phyloP scores from a whole-genome alignment of 805 yeast species.

The Saturnispora gosingensis region DNA sequence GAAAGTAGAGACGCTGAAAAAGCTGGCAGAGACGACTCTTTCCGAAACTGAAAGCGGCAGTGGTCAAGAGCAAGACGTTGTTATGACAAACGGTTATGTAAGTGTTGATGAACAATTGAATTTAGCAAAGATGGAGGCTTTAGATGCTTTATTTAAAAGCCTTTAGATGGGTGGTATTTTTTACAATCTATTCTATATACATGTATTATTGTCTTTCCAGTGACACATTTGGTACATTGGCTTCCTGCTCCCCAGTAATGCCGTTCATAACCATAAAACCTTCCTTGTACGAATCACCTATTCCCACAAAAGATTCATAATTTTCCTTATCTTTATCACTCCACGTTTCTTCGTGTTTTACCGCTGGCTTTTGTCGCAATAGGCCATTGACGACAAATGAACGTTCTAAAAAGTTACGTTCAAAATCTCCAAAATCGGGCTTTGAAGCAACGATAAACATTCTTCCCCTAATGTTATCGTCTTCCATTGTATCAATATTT shows the following conservation, averaged over 20 bases:
- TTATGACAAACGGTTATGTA: background rate
- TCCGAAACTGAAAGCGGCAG: background rate
- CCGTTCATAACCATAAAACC: background rate
- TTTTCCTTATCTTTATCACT: conserved; percentile 11
- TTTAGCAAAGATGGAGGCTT: background rate
- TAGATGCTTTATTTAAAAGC: background rate
- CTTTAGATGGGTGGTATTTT: background rate
- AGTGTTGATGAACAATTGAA: background rate
- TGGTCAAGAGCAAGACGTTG: background rate
- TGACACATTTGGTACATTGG: background rate
- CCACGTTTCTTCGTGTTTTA: conserved; percentile 18
- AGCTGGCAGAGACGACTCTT: background rate
- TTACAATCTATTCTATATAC: background rate
- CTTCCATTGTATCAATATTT: background rate
- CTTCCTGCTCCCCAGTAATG: background rate
- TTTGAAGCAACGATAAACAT: conserved; percentile 14
- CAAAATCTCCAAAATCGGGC: conserved; percentile 21
- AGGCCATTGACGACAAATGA: conserved; percentile 22
- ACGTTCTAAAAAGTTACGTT: conserved; percentile 27
- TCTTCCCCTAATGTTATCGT: conserved; percentile 10
- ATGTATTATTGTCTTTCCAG: background rate
- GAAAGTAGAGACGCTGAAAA: conserved; percentile 24
- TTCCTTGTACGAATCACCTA: background rate
- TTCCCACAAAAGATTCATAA: background rate
- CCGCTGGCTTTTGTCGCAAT: conserved; percentile 15